These are phyloP conservation scores for Ophiostoma populinum DNA, from an alignment of 2,329 filamentous ascomycete species.

Conservation along the genomic window DNA sequence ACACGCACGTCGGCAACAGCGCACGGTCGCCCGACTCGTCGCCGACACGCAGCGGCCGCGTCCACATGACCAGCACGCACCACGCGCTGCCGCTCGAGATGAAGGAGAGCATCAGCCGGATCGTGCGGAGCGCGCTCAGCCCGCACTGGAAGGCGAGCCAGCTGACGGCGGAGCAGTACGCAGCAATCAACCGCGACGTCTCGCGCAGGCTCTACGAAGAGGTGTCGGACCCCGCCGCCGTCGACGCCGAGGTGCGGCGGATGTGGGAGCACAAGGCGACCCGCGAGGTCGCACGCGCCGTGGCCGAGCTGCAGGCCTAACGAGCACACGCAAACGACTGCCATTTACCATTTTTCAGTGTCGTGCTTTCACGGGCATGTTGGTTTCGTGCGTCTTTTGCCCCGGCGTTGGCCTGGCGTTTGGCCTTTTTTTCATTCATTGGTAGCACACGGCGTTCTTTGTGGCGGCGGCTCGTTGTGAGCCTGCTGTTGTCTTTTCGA, in stretches of 20 bases:
- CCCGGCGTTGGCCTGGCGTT: too few species aligned
- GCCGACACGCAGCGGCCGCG: too few species aligned
- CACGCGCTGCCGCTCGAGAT: slow-evolving; percentile 54
- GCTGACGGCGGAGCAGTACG: slow-evolving; percentile 79
- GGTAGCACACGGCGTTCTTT: slow-evolving; percentile 3
- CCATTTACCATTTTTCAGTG: too few species aligned
- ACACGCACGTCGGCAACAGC: too few species aligned
- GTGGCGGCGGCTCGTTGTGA: slow-evolving; percentile 1
- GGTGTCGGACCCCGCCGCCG: slow-evolving; percentile 32
- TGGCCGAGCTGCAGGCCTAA: slow-evolving; percentile 38
- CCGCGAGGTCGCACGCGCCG: slow-evolving; percentile 61
- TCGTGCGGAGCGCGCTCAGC: slow-evolving; percentile 69
- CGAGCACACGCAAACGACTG: slow-evolving; percentile 6
- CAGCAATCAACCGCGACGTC: slow-evolving; percentile 75
- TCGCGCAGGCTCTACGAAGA: slow-evolving; percentile 76
- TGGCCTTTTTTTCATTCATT: slow-evolving; percentile 1
- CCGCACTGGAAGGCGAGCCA: slow-evolving; percentile 67
- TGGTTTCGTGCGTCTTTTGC: too few species aligned
- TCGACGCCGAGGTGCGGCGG: slow-evolving; percentile 49
- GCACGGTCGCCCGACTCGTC: slow-evolving; percentile 45
- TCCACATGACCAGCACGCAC: too few species aligned
- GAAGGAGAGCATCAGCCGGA: slow-evolving; percentile 75
- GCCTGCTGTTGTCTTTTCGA: slow-evolving; percentile 3
- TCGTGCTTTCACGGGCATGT: too few species aligned
- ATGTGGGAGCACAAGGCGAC: slow-evolving; percentile 62